Evolutionary conservation across 108 stramenopile species (phyloP), one percentile per base, ranked within the genome.

Genomic region (Discostella pseudostelligera): DNA sequence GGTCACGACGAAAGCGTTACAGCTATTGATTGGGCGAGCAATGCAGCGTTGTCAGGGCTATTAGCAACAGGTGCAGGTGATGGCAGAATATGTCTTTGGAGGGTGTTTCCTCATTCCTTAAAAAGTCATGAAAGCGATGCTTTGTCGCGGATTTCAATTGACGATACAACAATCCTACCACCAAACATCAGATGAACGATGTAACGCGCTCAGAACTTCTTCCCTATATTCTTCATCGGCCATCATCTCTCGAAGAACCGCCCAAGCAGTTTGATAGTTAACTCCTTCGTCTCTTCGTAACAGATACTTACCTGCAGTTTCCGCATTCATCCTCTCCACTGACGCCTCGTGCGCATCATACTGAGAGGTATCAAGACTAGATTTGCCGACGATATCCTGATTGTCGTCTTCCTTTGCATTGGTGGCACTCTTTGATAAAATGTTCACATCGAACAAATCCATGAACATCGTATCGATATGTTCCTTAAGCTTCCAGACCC

Each of bases 401-500:
- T 43, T 49, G 26, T 39, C 49, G 35, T 3, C 32, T 29, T n/a
- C 53, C 29, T 36, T 36, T n/a, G 29, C 53, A 3, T 54, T 29
- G 24, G 2, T 50, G 4, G 50, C 28, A 35, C 74, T 17, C 16
- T 59, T 48, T 36, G 80, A 76, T 12, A 89, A 60, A 36, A 86
- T 75, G 24, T 72, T 63, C 10, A 51, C 61, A 40, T 80, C 53
- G 65, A 94, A 94, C 49, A 90, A 64, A 59, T 83, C 78, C 87
- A 95, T 86, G 49, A 95, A 95, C 62, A 81, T 83, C 14, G 29
- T 20, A 65, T 95, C 94, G 51, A 95, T 95, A 7, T 67, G 56
- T 62, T 92, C 79, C 60, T 95, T 95, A 48, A 95, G 49, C 7
- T 88, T 47, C 65, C 88, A 87, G 8, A 95, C 94, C 94, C 94